These are phyloP conservation scores for Thymus quinquecostatus DNA, from an alignment of 257 asterid genomes.

Conservation along the genomic window DNA sequence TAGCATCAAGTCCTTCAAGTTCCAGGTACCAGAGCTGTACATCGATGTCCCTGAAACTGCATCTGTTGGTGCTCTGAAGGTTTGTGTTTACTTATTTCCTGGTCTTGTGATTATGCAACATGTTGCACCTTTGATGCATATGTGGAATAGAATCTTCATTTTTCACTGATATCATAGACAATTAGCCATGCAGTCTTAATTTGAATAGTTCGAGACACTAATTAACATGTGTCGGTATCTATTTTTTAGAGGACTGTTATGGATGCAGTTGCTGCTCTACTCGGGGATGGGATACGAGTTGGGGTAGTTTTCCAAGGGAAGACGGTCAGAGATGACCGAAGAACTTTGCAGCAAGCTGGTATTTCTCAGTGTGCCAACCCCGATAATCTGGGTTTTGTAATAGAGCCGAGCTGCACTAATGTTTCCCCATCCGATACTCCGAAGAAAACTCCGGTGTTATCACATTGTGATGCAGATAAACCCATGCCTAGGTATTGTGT, in stretches of 20 bases:
- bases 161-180: not conserved
- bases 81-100: constrained; percentile 34
- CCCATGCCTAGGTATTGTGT: constrained; percentile 43
- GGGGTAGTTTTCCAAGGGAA: constrained; percentile 76
- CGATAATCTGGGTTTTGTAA: constrained; percentile 61
- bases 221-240: constrained; percentile 11
- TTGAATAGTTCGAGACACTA: constrained; percentile 11
- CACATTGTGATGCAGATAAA: constrained; percentile 41
- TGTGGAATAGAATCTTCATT: not conserved
- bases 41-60: constrained; percentile 95
- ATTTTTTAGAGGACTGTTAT: constrained; percentile 64
- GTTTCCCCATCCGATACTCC: constrained; percentile 40
- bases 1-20: constrained; percentile 92
- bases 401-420: constrained; percentile 55
- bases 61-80: constrained; percentile 93
- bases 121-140: constrained; percentile 3
- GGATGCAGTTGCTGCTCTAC: constrained; percentile 75
- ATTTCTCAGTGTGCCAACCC: constrained; percentile 56
- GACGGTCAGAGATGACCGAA: constrained; percentile 68
- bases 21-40: constrained; percentile 93
- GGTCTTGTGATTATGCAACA: not conserved
- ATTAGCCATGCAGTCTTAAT: not conserved
- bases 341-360: constrained; percentile 77
- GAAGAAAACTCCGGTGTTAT: constrained; percentile 31
- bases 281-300: constrained; percentile 66